Base-by-base conservation (phyloP, 1,139 yeast species). In the Geotrichum aggregatum region DNA sequence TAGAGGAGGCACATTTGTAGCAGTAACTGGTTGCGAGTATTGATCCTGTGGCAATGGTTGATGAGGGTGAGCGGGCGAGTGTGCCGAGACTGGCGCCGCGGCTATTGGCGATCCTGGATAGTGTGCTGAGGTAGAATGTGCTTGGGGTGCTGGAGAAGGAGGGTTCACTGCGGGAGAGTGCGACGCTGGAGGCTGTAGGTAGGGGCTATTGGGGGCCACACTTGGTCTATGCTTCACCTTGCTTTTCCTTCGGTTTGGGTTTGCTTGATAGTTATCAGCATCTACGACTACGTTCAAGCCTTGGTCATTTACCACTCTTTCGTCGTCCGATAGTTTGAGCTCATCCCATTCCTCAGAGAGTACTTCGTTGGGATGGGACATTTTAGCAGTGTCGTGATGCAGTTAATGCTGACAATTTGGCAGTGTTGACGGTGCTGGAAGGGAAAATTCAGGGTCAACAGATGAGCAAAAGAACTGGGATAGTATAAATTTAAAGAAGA, bases 241-340 rank as follows among this genome's bases (percentile, higher is more conserved):
- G 22, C 40, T 40, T 33, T 13, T 33, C 14, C 13, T 24, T n/a
- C 18, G 5, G 18, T 33, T 13, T 33, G 36, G 36, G 36, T 14
- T 13, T 5, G 18, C 18, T 35, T 38, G 8, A 44, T 11, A 31
- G 35, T 26, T 21, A 22, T 24, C 19, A 14, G 14, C 19, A 21
- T 39, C 44, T 14, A 30, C 33, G 19, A 44, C 41, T 11, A 36
- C 47, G 18, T 40, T 24, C 40, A 35, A 11, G 13, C 49, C 35
- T 8, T 42, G 16, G 39, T 44, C 40, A 3, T 13, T 8, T 8
- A 34, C n/a, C 10, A 44, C 34, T 18, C 14, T 22, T 33, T 51
- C 47, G 31, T 51, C 45, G 16, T 42, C 44, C 3, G 41, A 35
- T 16, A 40, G 43, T 28, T 47, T 50, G 18, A 51, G 47, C 14